Base-by-base conservation (phyloP, 1,139 yeast genomes). In the Ogataea hybrid region DNA sequence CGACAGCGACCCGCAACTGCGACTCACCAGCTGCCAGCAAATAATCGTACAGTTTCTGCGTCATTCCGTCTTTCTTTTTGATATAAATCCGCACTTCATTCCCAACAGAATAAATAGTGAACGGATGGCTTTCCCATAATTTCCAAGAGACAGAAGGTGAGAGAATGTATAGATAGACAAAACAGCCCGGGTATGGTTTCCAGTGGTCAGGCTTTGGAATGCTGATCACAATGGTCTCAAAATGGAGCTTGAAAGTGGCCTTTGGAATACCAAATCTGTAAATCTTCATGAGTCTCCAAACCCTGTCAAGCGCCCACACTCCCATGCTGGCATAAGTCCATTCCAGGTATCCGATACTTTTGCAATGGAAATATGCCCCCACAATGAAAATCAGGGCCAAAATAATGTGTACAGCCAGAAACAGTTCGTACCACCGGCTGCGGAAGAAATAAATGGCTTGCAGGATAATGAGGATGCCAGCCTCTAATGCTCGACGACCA, bases 181-280 rank as follows among this genome's bases (percentile, higher is more conserved):
- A 75, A 5, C 76, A 75, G 10, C 79, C 79, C 8, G 78, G 75
- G 33, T 62, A 54, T 1, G 71, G 53, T 15, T 60, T 56, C 77
- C 77, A 74, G 45, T 62, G 57, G 2, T 49, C 53, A 1, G 76
- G 74, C 35, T 62, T 69, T 2, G 75, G 72, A 4, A 73, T 62
- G 3, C 58, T 53, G 3, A 73, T 64, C 50, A 67, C 67, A 20
- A 73, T 61, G 2, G 75, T 68, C 10, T 49, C 48, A 47, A 37
- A 37, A 29, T 67, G 49, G 28, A 73, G 54, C 14, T 55, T 48
- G 10, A 72, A 62, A 10, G 56, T 52, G 1, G 77, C 69, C 14
- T 51, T 49, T 1, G 73, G 75, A 45, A 62, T 59, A 1, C 78
- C 79, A 51, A 70, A 72, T 6, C 51, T 47, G 6, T 54, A 18